These are phyloP conservation scores for Microdochium nivale DNA, from an alignment of 2,329 filamentous ascomycete genomes.

Conservation along the genomic window DNA sequence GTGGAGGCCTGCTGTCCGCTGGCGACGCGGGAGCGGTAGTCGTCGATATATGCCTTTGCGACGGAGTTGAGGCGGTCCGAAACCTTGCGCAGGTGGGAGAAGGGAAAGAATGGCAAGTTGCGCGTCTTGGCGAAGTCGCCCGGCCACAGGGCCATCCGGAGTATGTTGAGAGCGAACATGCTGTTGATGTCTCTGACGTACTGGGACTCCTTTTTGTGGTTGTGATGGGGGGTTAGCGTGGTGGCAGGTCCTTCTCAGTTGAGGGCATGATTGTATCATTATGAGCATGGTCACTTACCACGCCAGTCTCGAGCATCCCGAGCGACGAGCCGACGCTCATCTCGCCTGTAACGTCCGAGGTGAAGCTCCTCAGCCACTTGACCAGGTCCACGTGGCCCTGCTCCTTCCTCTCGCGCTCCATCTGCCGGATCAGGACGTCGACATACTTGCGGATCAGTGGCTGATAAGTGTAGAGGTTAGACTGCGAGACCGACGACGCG, in stretches of 20 bases:
- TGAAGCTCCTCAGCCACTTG: slow-evolving; percentile 42
- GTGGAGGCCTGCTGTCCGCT: slow-evolving; percentile 7
- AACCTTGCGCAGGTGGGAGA: slow-evolving; percentile 11
- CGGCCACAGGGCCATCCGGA: slow-evolving; percentile 12
- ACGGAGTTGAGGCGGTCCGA: slow-evolving; percentile 7
- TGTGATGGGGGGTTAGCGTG: too few relatives aligned
- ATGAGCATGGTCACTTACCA: too few relatives aligned
- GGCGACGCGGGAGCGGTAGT: slow-evolving; percentile 6
- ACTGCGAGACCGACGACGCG: slow-evolving; percentile 28
- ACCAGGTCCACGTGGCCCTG: slow-evolving; percentile 30
- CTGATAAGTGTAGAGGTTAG: slow-evolving; percentile 20
- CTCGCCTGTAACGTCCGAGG: slow-evolving; percentile 40
- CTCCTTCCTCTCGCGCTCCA: slow-evolving; percentile 30
- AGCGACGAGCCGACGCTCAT: slow-evolving; percentile 43
- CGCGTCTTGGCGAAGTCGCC: slow-evolving; percentile 10
- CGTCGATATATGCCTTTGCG: slow-evolving; percentile 19
- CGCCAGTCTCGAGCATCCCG: slow-evolving; percentile 33
- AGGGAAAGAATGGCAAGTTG: slow-evolving; percentile 10
- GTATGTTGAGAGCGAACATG: slow-evolving; percentile 7
- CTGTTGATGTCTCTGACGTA: slow-evolving; percentile 26
- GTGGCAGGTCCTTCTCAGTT: too few relatives aligned
- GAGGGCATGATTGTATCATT: too few relatives aligned
- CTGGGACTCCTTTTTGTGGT: slow-evolving; percentile 23
- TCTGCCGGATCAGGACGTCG: slow-evolving; percentile 29
- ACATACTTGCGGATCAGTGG: slow-evolving; percentile 25